phyloP scores from a whole-genome alignment of 2,329 filamentous ascomycete genomes.

The Pestalotiopsis sp. region DNA sequence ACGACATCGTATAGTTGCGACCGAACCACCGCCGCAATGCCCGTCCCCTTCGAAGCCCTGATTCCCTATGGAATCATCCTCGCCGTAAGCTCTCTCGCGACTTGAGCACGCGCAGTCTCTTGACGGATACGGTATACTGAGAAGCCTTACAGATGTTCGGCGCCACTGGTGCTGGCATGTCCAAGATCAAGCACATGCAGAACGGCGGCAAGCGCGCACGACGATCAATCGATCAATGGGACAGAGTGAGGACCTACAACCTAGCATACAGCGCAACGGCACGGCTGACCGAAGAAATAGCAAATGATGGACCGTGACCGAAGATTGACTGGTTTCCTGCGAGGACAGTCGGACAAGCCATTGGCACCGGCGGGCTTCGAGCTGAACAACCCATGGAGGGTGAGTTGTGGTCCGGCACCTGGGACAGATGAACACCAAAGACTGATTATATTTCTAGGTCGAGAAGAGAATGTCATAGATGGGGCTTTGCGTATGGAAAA shows the following conservation, averaged over 20 bases:
- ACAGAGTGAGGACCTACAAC: conserved; percentile 48
- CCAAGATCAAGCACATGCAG: conserved; percentile 57
- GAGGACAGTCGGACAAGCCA: conserved; percentile 60
- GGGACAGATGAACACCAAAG: conserved; percentile 6
- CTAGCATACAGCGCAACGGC: neutral
- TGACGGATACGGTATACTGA: conserved; percentile 19
- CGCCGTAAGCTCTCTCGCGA: conserved; percentile 46
- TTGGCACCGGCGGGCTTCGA: conserved; percentile 63
- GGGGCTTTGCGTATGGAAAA: conserved; percentile 12
- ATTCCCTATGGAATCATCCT: conserved; percentile 68
- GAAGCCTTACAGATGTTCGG: conserved; percentile 60
- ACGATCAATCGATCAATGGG: conserved; percentile 65
- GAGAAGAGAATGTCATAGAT: conserved; percentile 55
- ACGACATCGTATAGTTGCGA: conserved; percentile 9
- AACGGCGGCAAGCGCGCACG: conserved; percentile 65
- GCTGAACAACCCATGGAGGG: conserved; percentile 66
- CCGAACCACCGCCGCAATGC: conserved; percentile 47
- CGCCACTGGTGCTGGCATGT: conserved; percentile 59
- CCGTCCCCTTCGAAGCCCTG: conserved; percentile 65
- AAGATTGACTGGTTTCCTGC: conserved; percentile 59
- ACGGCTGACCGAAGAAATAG: conserved; percentile 19
- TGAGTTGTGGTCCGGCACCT: conserved; percentile 35
- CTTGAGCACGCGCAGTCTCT: neutral
- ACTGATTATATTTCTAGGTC: conserved; percentile 36
- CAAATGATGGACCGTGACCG: conserved; percentile 68